Conservation (phyloP, 768 basidiomycete genomes). For the Lentinula sp. region DNA sequence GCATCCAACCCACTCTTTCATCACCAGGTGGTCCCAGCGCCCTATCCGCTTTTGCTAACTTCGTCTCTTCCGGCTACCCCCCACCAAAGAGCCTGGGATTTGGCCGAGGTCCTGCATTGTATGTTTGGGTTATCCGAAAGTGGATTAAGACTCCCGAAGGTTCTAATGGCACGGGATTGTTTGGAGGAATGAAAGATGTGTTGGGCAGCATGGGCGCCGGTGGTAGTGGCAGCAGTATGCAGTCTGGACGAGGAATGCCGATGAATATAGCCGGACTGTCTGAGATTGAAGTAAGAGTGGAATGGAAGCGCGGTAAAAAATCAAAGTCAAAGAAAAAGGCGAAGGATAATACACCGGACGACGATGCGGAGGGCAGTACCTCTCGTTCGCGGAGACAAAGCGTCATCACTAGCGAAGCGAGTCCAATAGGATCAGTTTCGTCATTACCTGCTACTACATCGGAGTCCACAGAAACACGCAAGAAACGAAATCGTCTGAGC, state of each 20-base stretch:
- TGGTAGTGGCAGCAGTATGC: not conserved
- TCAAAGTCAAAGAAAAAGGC: constrained; percentile 10
- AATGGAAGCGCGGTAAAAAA: constrained; percentile 61
- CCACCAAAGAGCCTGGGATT: constrained; percentile 6
- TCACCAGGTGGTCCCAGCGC: constrained; percentile 25
- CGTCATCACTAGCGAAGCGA: not conserved
- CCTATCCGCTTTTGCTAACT: constrained; percentile 2
- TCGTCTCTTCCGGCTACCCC: constrained; percentile 7
- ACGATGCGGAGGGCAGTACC: constrained; percentile 13
- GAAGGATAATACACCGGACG: constrained; percentile 19
- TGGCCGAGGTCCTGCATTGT: constrained; percentile 37
- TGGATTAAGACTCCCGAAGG: constrained; percentile 57
- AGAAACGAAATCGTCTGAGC: not conserved
- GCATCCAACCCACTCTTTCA: constrained; percentile 61
- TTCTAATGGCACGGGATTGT: constrained; percentile 29
- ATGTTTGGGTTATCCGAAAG: constrained; percentile 70
- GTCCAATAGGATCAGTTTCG: not conserved
- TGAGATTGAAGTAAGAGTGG: constrained; percentile 67
- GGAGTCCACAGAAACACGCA: not conserved
- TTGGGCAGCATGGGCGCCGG: constrained; percentile 13
- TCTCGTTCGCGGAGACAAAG: not conserved
- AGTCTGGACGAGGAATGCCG: constrained; percentile 8
- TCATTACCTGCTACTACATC: not conserved
- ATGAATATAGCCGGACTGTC: constrained; percentile 19
- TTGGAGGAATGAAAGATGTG: constrained; percentile 23